Conservation (phyloP, 1,139 yeast species). For the Yamadazyma diospyri region DNA sequence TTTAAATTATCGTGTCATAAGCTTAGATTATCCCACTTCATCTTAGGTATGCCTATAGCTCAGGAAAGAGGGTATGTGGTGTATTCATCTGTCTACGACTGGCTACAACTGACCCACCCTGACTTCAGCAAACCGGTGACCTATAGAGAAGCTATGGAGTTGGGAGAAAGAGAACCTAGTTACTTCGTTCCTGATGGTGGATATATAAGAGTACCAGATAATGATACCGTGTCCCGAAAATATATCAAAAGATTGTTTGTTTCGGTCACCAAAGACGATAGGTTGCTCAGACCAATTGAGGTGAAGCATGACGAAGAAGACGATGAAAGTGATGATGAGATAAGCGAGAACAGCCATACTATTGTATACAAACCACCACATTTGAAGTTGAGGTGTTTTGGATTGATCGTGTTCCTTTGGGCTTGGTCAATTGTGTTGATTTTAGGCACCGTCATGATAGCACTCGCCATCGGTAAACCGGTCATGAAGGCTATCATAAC, state of each 20-base stretch:
- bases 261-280: slow-evolving; percentile 79
- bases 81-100: slow-evolving; percentile 50
- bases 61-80: slow-evolving; percentile 71
- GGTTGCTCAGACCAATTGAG: slow-evolving; percentile 36
- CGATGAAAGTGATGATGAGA: slow-evolving; percentile 43
- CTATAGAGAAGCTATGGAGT: slow-evolving; percentile 38
- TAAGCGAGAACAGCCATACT: slow-evolving; percentile 56
- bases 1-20: slow-evolving; percentile 55
- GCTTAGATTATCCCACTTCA: slow-evolving; percentile 74
- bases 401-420: slow-evolving; percentile 65
- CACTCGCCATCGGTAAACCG: slow-evolving; percentile 43
- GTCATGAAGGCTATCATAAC: slow-evolving; percentile 14
- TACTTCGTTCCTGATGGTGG: slow-evolving; percentile 74
- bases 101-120: slow-evolving; percentile 40
- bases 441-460: slow-evolving; percentile 26
- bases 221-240: slow-evolving; percentile 68
- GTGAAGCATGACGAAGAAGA: slow-evolving; percentile 13
- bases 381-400: slow-evolving; percentile 58
- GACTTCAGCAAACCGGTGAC: slow-evolving; percentile 61
- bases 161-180: slow-evolving; percentile 39
- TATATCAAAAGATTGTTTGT: slow-evolving; percentile 67
- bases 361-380: slow-evolving; percentile 86
- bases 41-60: slow-evolving; percentile 64
- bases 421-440: slow-evolving; percentile 57
- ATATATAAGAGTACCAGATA: slow-evolving; percentile 81